Base-by-base conservation (phyloP, 768 basidiomycete species). In the Boletellus sp. region DNA sequence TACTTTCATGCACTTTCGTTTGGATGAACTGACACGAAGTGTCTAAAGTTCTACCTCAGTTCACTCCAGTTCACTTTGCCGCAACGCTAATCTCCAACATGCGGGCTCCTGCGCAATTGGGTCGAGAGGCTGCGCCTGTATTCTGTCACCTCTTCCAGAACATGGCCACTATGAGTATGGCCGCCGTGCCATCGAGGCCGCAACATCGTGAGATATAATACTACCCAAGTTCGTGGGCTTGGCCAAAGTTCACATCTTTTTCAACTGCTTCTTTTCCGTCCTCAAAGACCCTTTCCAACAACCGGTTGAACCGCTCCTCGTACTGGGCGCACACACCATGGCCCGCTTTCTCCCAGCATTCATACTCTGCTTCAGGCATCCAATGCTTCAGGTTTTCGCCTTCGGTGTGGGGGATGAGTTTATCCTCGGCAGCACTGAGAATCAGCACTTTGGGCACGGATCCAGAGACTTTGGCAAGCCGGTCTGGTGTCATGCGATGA, bases 371-470 rank as follows among this genome's bases (percentile, higher is more conserved):
- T 44, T 76, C 71, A 1, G 74, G 68, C 85, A 90, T 90, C 34
- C 69, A 57, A 10, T 62, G 62, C 61, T 81, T 80, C 19, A 91
- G 60, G 19, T 72, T 65, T 7, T 64, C 56, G 20, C 83, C 84
- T 47, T 84, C 78, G 7, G 57, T 53, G 0, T 79, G 72, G 15
- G 69, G 57, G 9, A 91, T 74, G 3, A 91, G 65, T 42, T 77
- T 54, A 59, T 90, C 89, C 2, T 79, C 65, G 51, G 85, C 81
- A 3, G 86, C 89, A 0, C 84, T 85, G n/a, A 89, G 59, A 32
- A 80, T 82, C 26, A 75, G 57, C 8, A 89, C 74, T 60, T 87
- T 88, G 11, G 87, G 83, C 19, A 90, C 77, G 4, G 72, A 69
- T 0, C 65, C 61, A 0, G 81, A 78, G 39, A 88, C 78, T 32